Evolutionary conservation across 352 stramenopile genomes (phyloP).

Genomic region (Pythium myriotylum): DNA sequence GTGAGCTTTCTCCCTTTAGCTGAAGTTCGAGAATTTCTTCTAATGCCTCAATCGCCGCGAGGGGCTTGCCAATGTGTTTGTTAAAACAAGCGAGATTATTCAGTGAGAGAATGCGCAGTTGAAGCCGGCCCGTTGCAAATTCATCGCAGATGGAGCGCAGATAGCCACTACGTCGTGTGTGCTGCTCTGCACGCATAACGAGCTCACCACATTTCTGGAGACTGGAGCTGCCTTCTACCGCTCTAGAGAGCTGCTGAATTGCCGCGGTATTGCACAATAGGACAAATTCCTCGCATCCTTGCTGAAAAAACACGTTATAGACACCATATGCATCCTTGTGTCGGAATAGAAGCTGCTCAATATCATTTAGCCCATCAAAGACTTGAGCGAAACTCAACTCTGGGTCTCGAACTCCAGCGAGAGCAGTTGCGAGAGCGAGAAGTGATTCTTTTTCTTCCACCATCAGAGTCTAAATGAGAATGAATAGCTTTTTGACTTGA

Average conservation of each 20-base stretch:
- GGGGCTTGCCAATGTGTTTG: constrained; percentile 43
- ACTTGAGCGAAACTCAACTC: constrained; percentile 19
- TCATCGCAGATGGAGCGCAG: constrained; percentile 30
- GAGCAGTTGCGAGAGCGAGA: constrained; percentile 42
- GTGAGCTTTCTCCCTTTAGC: constrained; percentile 13
- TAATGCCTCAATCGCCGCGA: constrained; percentile 44
- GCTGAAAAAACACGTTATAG: constrained; percentile 45
- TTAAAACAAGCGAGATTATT: constrained; percentile 74
- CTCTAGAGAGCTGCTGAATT: constrained; percentile 46
- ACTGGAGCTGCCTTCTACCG: constrained; percentile 4
- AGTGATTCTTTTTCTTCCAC: constrained; percentile 44
- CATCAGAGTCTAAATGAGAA: constrained; percentile 3
- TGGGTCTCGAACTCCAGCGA: constrained; percentile 34
- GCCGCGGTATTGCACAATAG: constrained; percentile 60
- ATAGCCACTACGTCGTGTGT: constrained; percentile 50
- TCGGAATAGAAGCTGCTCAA: constrained; percentile 44
- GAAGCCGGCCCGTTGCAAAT: constrained; percentile 30
- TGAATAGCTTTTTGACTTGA: too few species aligned
- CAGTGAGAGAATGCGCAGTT: constrained; percentile 53
- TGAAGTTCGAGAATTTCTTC: constrained; percentile 56
- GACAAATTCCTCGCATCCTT: constrained; percentile 63
- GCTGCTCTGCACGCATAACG: constrained; percentile 45
- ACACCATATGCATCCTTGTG: constrained; percentile 54
- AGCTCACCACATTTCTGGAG: constrained; percentile 29
- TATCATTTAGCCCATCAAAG: constrained; percentile 36